phyloP scores from a whole-genome alignment of 306 rosid species.

The Pyrus bretschneideri region DNA sequence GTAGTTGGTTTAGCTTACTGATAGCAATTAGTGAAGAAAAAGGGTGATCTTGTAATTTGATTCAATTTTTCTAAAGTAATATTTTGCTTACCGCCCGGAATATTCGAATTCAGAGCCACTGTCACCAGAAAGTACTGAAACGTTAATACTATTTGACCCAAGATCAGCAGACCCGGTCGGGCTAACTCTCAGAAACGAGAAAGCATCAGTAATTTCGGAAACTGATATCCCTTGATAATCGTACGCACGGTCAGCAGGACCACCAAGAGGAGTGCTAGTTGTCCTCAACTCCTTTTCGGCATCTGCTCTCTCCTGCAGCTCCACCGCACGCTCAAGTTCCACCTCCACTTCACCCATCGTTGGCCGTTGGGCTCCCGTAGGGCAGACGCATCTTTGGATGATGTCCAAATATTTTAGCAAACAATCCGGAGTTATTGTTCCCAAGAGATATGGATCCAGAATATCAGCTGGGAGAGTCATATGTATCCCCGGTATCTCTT shows the following conservation, averaged over 20 bases:
- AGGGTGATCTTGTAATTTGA: too few relatives aligned
- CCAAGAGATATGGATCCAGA: neutral
- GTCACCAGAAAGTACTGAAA: neutral
- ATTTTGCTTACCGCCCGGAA: neutral
- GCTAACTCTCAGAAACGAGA: neutral
- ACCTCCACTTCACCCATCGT: neutral
- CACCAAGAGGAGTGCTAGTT: neutral
- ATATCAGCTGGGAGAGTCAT: neutral
- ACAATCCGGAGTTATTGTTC: neutral
- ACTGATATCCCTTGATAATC: neutral
- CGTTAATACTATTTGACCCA: too few relatives aligned
- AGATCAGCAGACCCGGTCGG: too few relatives aligned
- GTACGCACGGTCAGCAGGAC: neutral
- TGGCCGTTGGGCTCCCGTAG: neutral
- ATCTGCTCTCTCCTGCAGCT: constrained; percentile 22
- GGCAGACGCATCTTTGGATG: neutral
- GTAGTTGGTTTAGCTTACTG: too few relatives aligned
- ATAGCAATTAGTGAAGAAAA: too few relatives aligned
- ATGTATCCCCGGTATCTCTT: neutral
- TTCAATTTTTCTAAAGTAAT: too few relatives aligned
- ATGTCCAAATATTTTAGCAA: neutral
- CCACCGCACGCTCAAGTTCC: constrained; percentile 24
- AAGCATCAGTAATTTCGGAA: neutral
- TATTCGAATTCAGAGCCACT: neutral
- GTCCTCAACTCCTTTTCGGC: neutral